Percentiles rank a stretch among this genome's conserved stretches.
Conservation (phyloP, 2,329 filamentous ascomycete genomes). For the Lasiodiplodia sp. region DNA sequence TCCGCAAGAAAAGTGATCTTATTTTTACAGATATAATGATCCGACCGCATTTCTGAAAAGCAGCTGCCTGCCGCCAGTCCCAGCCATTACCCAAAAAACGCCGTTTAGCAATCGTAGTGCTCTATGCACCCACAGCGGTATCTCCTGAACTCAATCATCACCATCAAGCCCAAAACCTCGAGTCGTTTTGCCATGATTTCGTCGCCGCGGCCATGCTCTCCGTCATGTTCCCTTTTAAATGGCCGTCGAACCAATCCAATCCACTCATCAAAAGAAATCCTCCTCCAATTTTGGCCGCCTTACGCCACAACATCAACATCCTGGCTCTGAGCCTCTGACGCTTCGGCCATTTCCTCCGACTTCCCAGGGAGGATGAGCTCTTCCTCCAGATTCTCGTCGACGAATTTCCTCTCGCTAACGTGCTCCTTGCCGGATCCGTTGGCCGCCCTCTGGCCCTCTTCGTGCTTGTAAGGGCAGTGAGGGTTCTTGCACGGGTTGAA, state of each 20-base stretch:
- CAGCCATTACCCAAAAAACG: constrained; percentile 23
- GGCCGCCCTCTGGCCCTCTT: constrained; percentile 82
- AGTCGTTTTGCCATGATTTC: constrained; percentile 16
- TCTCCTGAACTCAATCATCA: constrained; percentile 10
- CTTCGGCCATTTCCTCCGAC: constrained; percentile 11
- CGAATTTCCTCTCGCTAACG: constrained; percentile 88
- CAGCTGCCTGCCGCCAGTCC: constrained; percentile 23
- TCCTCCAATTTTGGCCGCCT: not conserved
- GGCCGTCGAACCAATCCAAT: constrained; percentile 15
- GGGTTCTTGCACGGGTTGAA: constrained; percentile 91
- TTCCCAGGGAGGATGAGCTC: constrained; percentile 73
- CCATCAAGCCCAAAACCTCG: constrained; percentile 3
- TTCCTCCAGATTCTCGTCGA: constrained; percentile 71
- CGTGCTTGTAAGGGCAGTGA: constrained; percentile 88
- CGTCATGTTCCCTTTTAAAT: not conserved
- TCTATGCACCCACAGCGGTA: constrained; percentile 26
- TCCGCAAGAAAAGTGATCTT: constrained; percentile 17
- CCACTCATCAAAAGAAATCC: not conserved
- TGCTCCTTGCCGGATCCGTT: constrained; percentile 62
- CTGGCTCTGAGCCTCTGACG: constrained; percentile 14
- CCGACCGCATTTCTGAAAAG: constrained; percentile 20
- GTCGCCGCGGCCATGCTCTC: not conserved
- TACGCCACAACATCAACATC: constrained; percentile 21
- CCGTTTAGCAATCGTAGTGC: constrained; percentile 10
- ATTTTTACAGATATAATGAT: constrained; percentile 19